Percentiles rank a stretch among this genome's conserved stretches.
Conservation (phyloP, 371 early-diverging fungal species). For the Mortierella sp. region DNA sequence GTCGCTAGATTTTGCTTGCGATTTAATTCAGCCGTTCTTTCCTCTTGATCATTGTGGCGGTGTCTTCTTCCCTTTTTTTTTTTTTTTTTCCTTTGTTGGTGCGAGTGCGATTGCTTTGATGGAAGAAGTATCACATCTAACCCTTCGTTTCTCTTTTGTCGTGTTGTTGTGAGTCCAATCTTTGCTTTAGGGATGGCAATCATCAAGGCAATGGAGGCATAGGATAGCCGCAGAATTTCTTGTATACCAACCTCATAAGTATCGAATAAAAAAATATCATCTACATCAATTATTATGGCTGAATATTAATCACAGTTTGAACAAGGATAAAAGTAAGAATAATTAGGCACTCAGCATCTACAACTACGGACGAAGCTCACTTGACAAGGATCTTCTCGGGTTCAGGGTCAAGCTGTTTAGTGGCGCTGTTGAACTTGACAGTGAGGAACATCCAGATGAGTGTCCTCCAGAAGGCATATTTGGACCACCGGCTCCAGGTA, state of each 20-base stretch:
- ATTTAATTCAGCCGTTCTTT: conserved; percentile 2
- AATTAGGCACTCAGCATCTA: background rate
- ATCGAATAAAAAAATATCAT: background rate
- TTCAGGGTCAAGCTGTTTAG: conserved; percentile 25
- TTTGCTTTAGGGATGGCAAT: background rate
- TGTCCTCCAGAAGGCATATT: conserved; percentile 42
- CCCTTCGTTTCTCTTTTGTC: background rate
- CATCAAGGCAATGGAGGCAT: background rate
- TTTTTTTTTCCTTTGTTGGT: background rate
- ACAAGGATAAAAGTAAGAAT: background rate
- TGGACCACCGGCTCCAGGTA: conserved; percentile 49
- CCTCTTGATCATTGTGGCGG: background rate
- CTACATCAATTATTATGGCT: no score
- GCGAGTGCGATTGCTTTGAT: background rate
- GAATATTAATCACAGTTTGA: no score
- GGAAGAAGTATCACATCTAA: background rate
- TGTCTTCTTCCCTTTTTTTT: background rate
- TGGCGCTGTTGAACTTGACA: conserved; percentile 40
- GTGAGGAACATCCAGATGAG: conserved; percentile 45
- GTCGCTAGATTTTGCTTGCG: conserved; percentile 5
- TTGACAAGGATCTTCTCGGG: conserved; percentile 15
- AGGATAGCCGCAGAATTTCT: no score
- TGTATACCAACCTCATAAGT: background rate
- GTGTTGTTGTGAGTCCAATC: background rate
- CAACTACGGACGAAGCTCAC: background rate